Conservation (phyloP, 2,329 filamentous ascomycete genomes). For the Botryotinia narcissicola region DNA sequence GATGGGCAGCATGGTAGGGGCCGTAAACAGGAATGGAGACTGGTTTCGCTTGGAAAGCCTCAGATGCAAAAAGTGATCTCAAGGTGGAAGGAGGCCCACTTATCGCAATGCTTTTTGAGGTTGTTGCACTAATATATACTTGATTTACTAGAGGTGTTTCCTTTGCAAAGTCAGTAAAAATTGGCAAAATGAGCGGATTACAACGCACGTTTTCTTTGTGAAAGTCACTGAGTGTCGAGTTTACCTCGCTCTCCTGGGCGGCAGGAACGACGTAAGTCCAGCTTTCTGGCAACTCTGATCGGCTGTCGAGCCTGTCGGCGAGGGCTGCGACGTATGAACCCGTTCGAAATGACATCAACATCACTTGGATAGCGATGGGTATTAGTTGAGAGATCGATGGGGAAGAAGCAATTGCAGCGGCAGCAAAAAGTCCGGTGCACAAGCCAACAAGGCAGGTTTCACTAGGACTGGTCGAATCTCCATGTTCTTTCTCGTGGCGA, state of each 20-base stretch:
- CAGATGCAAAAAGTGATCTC: conserved; percentile 15
- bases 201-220: conserved; percentile 51
- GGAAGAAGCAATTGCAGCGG: conserved; percentile 20
- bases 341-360: conserved; percentile 17
- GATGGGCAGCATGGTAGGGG: conserved; percentile 38
- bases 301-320: conserved; percentile 29
- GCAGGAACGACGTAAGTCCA: conserved; percentile 68
- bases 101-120: conserved; percentile 19
- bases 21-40: conserved; percentile 29
- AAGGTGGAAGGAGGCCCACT: conserved; percentile 20
- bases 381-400: conserved; percentile 18
- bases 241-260: conserved; percentile 51
- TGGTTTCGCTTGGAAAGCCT: conserved; percentile 14
- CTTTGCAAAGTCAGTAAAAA: conserved; percentile 6
- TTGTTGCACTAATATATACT: conserved; percentile 17
- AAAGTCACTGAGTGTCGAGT: conserved; percentile 54
- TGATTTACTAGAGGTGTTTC: conserved; percentile 47
- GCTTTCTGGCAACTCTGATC: conserved; percentile 49
- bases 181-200: background rate
- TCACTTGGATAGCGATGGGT: conserved; percentile 19
- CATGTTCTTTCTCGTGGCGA: conserved; percentile 19
- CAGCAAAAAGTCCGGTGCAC: conserved; percentile 20
- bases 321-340: conserved; percentile 22
- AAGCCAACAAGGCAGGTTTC: conserved; percentile 21
- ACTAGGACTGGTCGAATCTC: conserved; percentile 2